Conservation (phyloP, 2,329 filamentous ascomycete species). For the Sporothrix euskadiensis region DNA sequence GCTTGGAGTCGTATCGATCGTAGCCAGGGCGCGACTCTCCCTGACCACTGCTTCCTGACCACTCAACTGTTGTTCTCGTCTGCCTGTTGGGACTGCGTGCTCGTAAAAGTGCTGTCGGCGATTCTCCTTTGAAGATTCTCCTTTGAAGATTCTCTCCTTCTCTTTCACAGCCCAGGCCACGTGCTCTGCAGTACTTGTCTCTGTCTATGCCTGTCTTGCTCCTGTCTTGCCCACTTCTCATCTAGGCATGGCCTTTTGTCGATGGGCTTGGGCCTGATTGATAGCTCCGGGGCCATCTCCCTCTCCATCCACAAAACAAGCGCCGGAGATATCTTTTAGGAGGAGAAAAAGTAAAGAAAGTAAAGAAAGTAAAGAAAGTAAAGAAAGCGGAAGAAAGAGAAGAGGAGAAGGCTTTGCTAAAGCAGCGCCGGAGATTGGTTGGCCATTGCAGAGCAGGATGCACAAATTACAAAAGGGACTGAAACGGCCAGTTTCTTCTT, state of each 20-base stretch:
- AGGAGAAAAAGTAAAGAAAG: background rate
- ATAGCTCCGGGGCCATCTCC: background rate
- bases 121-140: background rate
- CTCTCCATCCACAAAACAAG: background rate
- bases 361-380: background rate
- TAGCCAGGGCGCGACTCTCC: background rate
- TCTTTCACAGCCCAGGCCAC: background rate
- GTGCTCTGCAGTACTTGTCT: background rate
- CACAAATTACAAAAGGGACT: too few relatives aligned
- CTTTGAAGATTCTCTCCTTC: too few relatives aligned
- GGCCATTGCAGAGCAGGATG: background rate
- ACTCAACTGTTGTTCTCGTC: background rate
- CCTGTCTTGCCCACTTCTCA: background rate
- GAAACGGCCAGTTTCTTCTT: background rate
- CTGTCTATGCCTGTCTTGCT: background rate
- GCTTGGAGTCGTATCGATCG: too few relatives aligned
- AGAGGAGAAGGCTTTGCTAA: background rate
- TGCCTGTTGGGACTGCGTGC: background rate
- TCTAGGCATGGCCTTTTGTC: background rate
- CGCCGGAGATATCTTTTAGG: background rate
- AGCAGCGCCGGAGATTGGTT: background rate
- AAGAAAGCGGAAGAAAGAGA: background rate
- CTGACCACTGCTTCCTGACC: background rate
- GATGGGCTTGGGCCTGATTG: background rate
- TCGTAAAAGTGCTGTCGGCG: background rate